Percentiles rank a stretch among this genome's conserved stretches.
Conservation (phyloP, 2,329 filamentous ascomycete species). For the Annulohypoxylon truncatum region DNA sequence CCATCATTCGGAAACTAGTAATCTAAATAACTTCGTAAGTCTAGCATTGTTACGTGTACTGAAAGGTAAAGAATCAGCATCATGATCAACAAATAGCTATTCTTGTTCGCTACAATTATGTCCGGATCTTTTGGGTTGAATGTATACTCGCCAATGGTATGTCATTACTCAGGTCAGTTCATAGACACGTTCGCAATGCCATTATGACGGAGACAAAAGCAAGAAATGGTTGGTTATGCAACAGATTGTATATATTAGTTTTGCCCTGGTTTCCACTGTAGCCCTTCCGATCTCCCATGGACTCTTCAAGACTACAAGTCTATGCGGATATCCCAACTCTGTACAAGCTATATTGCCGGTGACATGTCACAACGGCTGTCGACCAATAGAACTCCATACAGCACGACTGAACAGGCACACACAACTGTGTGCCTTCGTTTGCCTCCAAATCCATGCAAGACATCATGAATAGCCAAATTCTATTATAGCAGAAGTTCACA, state of each 20-base stretch:
- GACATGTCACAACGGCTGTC: conserved; percentile 30
- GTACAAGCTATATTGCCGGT: conserved; percentile 32
- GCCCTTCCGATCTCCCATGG: conserved; percentile 11
- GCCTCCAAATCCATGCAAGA: conserved; percentile 31
- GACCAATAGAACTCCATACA: conserved; percentile 33
- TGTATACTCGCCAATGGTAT: background rate
- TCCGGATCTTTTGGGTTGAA: background rate
- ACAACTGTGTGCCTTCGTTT: conserved; percentile 11
- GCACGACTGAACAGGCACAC: conserved; percentile 15
- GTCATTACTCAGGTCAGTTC: background rate
- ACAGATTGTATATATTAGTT: conserved; percentile 40
- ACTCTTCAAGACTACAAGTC: conserved; percentile 15
- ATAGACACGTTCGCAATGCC: background rate
- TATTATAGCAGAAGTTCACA: conserved; percentile 37
- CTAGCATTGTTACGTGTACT: too few relatives aligned
- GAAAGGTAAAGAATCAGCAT: too few relatives aligned
- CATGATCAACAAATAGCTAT: background rate
- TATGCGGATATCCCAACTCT: conserved; percentile 19
- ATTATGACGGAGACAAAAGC: background rate
- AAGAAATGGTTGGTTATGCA: conserved; percentile 3
- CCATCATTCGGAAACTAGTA: background rate
- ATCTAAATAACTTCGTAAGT: too few relatives aligned
- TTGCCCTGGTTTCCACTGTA: conserved; percentile 19
- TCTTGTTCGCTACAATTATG: background rate
- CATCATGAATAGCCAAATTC: conserved; percentile 40